A percentile compares a stretch with the other conserved stretches of the same genome.
Conservation (phyloP, 176 grass and related monocot species). For the Carex pumila region DNA sequence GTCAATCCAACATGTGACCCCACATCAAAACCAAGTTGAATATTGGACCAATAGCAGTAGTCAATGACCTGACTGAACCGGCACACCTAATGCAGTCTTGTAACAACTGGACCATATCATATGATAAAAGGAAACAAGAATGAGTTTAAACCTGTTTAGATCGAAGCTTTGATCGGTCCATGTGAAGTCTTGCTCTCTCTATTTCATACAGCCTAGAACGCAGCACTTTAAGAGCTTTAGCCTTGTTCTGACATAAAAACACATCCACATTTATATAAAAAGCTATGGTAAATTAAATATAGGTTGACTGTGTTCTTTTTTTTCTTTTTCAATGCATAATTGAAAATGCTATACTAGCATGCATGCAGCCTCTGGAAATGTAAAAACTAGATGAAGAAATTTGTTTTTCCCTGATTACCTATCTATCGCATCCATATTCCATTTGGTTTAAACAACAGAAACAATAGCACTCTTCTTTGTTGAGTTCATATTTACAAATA, state of each 20-base stretch:
- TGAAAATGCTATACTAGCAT: background rate
- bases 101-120: background rate
- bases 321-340: background rate
- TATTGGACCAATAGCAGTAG: background rate
- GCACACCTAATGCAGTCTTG: background rate
- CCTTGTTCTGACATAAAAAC: slow-evolving; percentile 57
- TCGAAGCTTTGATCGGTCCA: slow-evolving; percentile 76
- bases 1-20: background rate
- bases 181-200: slow-evolving; percentile 66
- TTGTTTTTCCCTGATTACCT: background rate
- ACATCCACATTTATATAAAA: background rate
- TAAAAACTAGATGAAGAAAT: background rate
- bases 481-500: background rate
- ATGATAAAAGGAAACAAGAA: background rate
- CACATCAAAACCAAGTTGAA: background rate
- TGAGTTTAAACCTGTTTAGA: slow-evolving; percentile 48
- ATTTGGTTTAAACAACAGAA: background rate
- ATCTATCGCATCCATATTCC: background rate
- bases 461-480: background rate
- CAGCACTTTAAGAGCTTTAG: slow-evolving; percentile 87
- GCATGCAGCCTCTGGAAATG: background rate
- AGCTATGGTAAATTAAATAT: no score
- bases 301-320: no score
- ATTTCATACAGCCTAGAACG: slow-evolving; percentile 78
- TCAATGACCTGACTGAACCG: background rate